Base-by-base conservation (phyloP, 1,284 basidiomycete genomes). In the Cerioporus squamosus region DNA sequence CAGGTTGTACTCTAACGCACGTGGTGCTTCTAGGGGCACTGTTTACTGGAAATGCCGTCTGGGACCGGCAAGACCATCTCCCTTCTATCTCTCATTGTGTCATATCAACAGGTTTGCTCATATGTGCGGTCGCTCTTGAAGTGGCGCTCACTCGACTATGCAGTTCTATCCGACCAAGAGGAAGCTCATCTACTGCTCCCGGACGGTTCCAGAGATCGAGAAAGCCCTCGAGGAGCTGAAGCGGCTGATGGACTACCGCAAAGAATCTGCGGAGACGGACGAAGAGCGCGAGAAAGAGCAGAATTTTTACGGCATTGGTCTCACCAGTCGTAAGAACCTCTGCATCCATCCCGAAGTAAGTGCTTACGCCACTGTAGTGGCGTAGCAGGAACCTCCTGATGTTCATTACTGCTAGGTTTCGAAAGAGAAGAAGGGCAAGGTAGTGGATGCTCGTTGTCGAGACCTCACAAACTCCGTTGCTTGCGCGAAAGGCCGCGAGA, bases 171-270 rank as follows among this genome's bases (percentile, higher is more conserved):
- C 95, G 9, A 91, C 88, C 8, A 88, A 90, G 61, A 85, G 97
- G 63, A 99, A 99, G 75, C 87, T 99, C 65, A 91, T 99, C 66
- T 99, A 99, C 75, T 99, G 97, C 76, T 99, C 97, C 23, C 96
- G 97, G 71, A 99, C 97, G 3, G 97, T 99, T n/a, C 97, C 97
- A 6, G 97, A 99, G 77, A 99, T 99, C 67, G 97, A 99, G 75
- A 99, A 99, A 75, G 97, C 97, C 0, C 80, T 99, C 47, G 89
- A 95, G 1, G 97, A 99, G 78, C 78, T 99, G 70, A 97, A 98
- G 75, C 81, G 97, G 46, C 78, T 99, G 40, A 95, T 99, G 90
- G 88, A 88, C 36, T 99, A 98, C 73, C 88, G 97, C 36, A 81
- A 86, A 68, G 76, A 78, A 43, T 81, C 75, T 66, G 88, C 90